phyloP scores from a whole-genome alignment of 2,329 filamentous ascomycete species.

The Dactylonectria estremocensis region DNA sequence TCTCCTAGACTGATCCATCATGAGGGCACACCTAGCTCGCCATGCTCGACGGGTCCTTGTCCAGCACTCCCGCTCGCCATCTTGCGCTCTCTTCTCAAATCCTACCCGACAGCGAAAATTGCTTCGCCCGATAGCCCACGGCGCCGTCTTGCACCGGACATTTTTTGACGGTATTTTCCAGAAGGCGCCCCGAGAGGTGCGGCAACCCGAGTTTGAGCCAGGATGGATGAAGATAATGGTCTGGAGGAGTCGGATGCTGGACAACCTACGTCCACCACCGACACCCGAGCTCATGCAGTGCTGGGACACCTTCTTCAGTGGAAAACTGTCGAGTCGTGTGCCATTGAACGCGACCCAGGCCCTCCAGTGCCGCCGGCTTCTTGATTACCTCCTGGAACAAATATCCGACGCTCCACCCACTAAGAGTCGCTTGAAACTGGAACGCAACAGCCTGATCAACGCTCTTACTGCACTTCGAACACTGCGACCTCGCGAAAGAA shows the following conservation, averaged over 20 bases:
- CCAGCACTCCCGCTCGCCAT: conserved; percentile 52
- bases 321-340: conserved; percentile 64
- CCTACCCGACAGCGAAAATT: conserved; percentile 48
- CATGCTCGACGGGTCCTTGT: conserved; percentile 60
- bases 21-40: conserved; percentile 63
- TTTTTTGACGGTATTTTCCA: conserved; percentile 75
- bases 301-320: conserved; percentile 74
- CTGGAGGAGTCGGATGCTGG: conserved; percentile 73
- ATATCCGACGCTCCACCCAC: conserved; percentile 29
- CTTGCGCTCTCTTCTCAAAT: conserved; percentile 52
- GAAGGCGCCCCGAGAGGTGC: conserved; percentile 72
- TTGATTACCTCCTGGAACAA: conserved; percentile 69
- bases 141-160: conserved; percentile 53
- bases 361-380: conserved; percentile 67
- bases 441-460: conserved; percentile 51
- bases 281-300: conserved; percentile 75
- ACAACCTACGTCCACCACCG: conserved; percentile 76
- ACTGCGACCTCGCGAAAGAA: conserved; percentile 59
- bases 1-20: conserved; percentile 53
- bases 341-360: conserved; percentile 78
- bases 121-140: conserved; percentile 41
- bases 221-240: conserved; percentile 82
- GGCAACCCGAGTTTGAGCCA: conserved; percentile 75
- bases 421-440: conserved; percentile 50
- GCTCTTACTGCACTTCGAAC: conserved; percentile 62